A percentile compares a stretch with the other conserved stretches of the same genome.
These are phyloP conservation scores for Ligustrum vulgare DNA, from an alignment of 257 asterid genomes.

Conservation along the genomic window DNA sequence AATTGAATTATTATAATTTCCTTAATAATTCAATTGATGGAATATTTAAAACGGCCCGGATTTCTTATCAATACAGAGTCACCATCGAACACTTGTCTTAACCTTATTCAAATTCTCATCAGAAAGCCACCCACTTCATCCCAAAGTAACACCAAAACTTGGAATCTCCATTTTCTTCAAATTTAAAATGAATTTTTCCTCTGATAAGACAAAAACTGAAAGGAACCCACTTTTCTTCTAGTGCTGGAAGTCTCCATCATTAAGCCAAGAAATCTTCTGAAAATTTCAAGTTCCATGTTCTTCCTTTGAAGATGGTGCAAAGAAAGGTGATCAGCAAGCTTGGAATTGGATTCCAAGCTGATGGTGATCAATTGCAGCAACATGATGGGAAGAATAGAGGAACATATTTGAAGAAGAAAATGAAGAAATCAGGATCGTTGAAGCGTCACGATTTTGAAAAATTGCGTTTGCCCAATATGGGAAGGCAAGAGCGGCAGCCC, in stretches of 20 bases:
- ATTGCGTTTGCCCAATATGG: conserved; percentile 16
- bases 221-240: conserved; percentile 30
- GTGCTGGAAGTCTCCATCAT: conserved; percentile 17
- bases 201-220: conserved; percentile 20
- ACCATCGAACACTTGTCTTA: conserved; percentile 44
- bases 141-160: conserved; percentile 28
- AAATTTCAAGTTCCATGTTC: conserved; percentile 24
- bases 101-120: conserved; percentile 39
- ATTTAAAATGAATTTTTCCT: conserved; percentile 16
- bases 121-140: conserved; percentile 25
- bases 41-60: conserved; percentile 22
- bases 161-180: conserved; percentile 41
- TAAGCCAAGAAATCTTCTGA: conserved; percentile 15
- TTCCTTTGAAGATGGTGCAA: conserved; percentile 72
- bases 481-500: conserved; percentile 32
- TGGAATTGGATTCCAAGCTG: conserved; percentile 41
- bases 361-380: conserved; percentile 35
- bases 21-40: conserved; percentile 6
- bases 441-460: conserved; percentile 34
- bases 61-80: conserved; percentile 43
- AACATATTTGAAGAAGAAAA: conserved; percentile 61
- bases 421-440: conserved; percentile 68
- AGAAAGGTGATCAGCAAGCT: conserved; percentile 52
- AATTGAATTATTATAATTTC: no score
- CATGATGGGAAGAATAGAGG: conserved; percentile 48